Evolutionary conservation across 495 filamentous ascomycete genomes (phyloP).

Genomic region (Penicillium robsamsonii): DNA sequence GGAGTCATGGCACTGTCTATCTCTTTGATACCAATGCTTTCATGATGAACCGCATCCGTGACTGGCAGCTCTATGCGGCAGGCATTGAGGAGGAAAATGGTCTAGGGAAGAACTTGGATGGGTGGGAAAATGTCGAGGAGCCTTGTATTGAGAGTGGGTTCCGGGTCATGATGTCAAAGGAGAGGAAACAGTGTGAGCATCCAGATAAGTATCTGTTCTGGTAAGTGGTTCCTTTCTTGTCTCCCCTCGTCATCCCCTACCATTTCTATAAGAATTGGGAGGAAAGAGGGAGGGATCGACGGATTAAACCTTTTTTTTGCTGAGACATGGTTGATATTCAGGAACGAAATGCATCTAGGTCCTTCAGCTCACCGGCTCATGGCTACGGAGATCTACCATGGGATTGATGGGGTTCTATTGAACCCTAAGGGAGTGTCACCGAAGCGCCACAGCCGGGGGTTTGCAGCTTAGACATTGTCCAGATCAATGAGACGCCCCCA

Average conservation of each 20-base stretch:
- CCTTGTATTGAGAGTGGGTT: constrained; percentile 34
- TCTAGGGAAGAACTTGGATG: constrained; percentile 37
- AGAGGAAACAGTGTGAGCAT: constrained; percentile 37
- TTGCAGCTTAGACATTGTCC: constrained; percentile 31
- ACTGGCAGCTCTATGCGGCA: constrained; percentile 42
- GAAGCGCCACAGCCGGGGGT: constrained; percentile 23
- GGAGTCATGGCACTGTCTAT: constrained; percentile 46
- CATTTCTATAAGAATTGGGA: neutral
- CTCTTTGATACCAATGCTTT: constrained; percentile 52
- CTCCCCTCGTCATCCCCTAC: neutral
- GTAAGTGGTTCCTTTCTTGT: constrained; percentile 30
- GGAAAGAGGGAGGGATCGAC: constrained; percentile 11
- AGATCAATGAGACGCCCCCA: constrained; percentile 8
- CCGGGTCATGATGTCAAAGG: constrained; percentile 39
- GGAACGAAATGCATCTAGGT: constrained; percentile 54
- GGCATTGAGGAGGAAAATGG: constrained; percentile 45
- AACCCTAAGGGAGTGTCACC: constrained; percentile 10
- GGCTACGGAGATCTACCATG: constrained; percentile 45
- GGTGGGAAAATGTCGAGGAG: constrained; percentile 42
- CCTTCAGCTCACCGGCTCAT: constrained; percentile 49
- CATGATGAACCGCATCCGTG: constrained; percentile 48
- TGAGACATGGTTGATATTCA: constrained; percentile 20
- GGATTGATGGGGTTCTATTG: constrained; percentile 38
- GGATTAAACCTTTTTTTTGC: constrained; percentile 2
- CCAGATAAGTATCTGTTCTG: constrained; percentile 54